Evolutionary conservation across 805 yeast species (phyloP).

Genomic region (Candida rishiriensis): DNA sequence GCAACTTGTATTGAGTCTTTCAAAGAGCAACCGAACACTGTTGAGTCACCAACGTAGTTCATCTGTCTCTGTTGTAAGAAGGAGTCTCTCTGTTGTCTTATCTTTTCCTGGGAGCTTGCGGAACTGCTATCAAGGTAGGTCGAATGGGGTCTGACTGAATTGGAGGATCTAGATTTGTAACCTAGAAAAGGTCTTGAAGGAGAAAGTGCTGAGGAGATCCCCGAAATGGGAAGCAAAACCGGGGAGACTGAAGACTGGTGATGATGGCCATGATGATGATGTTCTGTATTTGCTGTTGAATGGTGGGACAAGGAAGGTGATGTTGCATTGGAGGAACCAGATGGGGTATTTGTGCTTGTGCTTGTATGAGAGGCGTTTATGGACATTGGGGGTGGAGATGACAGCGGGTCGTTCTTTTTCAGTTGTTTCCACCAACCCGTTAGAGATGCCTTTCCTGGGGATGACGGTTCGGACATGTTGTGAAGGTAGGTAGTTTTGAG

Average conservation of each 20-base stretch:
- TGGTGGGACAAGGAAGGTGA: constrained; percentile 5
- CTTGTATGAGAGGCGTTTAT: constrained; percentile 3
- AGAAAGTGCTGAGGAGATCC: constrained; percentile 11
- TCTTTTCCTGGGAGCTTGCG: constrained; percentile 27
- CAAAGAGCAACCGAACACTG: constrained; percentile 79
- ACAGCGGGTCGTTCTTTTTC: constrained; percentile 14
- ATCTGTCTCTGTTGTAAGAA: constrained; percentile 40
- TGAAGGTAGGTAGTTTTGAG: not conserved
- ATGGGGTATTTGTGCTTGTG: too few species aligned
- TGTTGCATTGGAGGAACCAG: not conserved
- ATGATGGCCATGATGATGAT: not conserved
- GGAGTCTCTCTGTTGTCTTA: constrained; percentile 46
- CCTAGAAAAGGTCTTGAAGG: constrained; percentile 42
- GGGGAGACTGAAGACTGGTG: constrained; percentile 12
- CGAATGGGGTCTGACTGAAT: constrained; percentile 34
- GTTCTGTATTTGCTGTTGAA: constrained; percentile 9
- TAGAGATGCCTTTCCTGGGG: constrained; percentile 24
- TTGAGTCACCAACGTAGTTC: constrained; percentile 40
- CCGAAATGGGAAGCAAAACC: constrained; percentile 21
- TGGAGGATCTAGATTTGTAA: constrained; percentile 48
- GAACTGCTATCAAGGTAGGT: constrained; percentile 34
- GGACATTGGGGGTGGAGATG: constrained; percentile 10
- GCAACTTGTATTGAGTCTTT: constrained; percentile 69
- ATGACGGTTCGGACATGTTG: constrained; percentile 22
- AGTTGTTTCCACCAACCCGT: constrained; percentile 30